Conservation (phyloP, 352 stramenopile species). For the Plasmopara viticola region DNA sequence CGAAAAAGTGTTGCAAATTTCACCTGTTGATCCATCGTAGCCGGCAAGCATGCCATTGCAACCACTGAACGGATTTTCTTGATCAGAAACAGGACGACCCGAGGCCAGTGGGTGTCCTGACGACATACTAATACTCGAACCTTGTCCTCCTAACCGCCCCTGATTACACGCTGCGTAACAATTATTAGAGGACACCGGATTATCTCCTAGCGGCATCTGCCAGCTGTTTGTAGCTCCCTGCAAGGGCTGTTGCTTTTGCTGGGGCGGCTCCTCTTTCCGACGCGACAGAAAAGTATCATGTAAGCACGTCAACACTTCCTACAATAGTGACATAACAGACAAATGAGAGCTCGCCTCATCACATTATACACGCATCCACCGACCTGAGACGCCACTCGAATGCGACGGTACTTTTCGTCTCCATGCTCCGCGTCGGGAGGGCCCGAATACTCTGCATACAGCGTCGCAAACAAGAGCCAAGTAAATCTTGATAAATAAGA, state of each 20-base stretch:
- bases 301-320: constrained; percentile 74
- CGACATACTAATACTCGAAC: constrained; percentile 29
- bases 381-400: constrained; percentile 71
- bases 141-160: constrained; percentile 16
- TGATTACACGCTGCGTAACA: constrained; percentile 14
- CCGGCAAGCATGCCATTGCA: constrained; percentile 8
- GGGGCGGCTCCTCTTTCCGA: constrained; percentile 29
- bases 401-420: constrained; percentile 80
- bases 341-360: constrained; percentile 9
- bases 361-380: constrained; percentile 1
- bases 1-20: constrained; percentile 10
- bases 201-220: constrained; percentile 21
- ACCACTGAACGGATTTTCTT: constrained; percentile 33
- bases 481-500: background rate
- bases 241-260: constrained; percentile 11
- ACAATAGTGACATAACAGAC: constrained; percentile 9
- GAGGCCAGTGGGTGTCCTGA: constrained; percentile 34
- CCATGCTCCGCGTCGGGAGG: constrained; percentile 66
- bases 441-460: constrained; percentile 57
- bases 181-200: constrained; percentile 15
- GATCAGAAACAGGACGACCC: constrained; percentile 48
- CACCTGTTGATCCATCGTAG: background rate
- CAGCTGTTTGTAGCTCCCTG: constrained; percentile 18
- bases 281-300: constrained; percentile 61
- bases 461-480: constrained; percentile 7